Evolutionary conservation across 2,329 filamentous ascomycete species (phyloP).

Genomic region (Pestalotiopsis sp.): DNA sequence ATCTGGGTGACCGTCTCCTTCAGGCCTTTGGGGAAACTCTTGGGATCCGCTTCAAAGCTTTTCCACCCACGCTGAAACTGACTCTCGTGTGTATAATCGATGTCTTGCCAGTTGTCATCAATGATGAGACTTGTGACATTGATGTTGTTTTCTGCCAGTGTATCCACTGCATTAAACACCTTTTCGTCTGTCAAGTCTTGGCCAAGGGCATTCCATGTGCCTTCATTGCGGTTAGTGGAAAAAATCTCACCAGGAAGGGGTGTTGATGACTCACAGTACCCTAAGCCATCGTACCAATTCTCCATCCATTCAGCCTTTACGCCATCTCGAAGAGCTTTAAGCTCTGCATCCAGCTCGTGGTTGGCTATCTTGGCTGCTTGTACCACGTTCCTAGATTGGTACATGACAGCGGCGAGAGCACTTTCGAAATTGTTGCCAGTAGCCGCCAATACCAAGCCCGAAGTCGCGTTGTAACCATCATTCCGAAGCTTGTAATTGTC

Average conservation of each 20-base stretch:
- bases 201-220: slow-evolving; percentile 92
- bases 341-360: slow-evolving; percentile 46
- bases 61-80: slow-evolving; percentile 69
- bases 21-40: slow-evolving; percentile 79
- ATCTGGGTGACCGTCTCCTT: slow-evolving; percentile 71
- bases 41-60: slow-evolving; percentile 81
- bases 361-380: slow-evolving; percentile 43
- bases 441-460: slow-evolving; percentile 68
- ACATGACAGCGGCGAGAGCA: slow-evolving; percentile 80
- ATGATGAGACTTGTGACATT: slow-evolving; percentile 86
- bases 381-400: slow-evolving; percentile 76
- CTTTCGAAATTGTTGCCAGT: slow-evolving; percentile 73
- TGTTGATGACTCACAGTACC: slow-evolving; percentile 67
- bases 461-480: slow-evolving; percentile 60
- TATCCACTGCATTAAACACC: slow-evolving; percentile 73
- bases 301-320: slow-evolving; percentile 71
- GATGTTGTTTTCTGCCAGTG: slow-evolving; percentile 71
- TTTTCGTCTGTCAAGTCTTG: slow-evolving; percentile 81
- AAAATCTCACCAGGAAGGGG: too few species aligned
- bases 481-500: slow-evolving; percentile 55
- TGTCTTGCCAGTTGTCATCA: slow-evolving; percentile 93
- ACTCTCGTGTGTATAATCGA: slow-evolving; percentile 54
- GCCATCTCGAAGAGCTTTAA: slow-evolving; percentile 46
- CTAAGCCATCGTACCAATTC: slow-evolving; percentile 89
- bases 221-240: slow-evolving; percentile 31